Evolutionary conservation across 164 flowering plant genomes (phyloP), one percentile per base, ranked within the genome.

Genomic region (Brasenia schreberi): DNA sequence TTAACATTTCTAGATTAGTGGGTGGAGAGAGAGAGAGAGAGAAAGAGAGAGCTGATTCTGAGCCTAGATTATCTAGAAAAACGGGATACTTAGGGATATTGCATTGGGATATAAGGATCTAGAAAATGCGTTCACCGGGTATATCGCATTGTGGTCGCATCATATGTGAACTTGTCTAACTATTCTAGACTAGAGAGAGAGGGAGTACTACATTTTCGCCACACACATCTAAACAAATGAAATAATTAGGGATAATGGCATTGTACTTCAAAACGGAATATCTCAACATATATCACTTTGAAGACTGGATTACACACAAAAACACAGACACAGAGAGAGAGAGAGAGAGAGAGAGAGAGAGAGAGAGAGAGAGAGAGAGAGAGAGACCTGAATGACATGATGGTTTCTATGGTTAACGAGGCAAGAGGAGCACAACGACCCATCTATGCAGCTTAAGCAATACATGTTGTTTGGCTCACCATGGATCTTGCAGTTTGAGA

Each of bases 371-470:
- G 18, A 19, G 17, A 49, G 16, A 12, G 53, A 5, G 64, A 62
- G 33, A 19, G 7, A 5, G 5, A 82, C 86, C 86, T 83, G 86
- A 71, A 83, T 79, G 19, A 75, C 70, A 10, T 74, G 74, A 43
- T 83, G 86, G 42, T 74, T 76, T 42, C 71, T 71, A 76, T 83
- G 86, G 11, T 17, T 56, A 7, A 69, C 42, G 42, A 81, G 80
- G 68, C 86, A 83, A 43, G 75, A 70, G 19, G 86, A 77, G 65
- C 86, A 83, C 61, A 83, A 75, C 27, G 86, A 77, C 27, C 82
- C 84, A 19, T 77, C 70, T 69, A 68, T 71, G 71, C 86, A 83
- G 63, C 79, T 84, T 72, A 83, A 74, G 79, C 86, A 83, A 62
- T 69, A 83, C 86, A 83, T 83, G 53, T 83, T 83, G 67, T 76